Evolutionary conservation across 2,329 filamentous ascomycete genomes (phyloP).

Genomic region (Fusarium beomiforme): DNA sequence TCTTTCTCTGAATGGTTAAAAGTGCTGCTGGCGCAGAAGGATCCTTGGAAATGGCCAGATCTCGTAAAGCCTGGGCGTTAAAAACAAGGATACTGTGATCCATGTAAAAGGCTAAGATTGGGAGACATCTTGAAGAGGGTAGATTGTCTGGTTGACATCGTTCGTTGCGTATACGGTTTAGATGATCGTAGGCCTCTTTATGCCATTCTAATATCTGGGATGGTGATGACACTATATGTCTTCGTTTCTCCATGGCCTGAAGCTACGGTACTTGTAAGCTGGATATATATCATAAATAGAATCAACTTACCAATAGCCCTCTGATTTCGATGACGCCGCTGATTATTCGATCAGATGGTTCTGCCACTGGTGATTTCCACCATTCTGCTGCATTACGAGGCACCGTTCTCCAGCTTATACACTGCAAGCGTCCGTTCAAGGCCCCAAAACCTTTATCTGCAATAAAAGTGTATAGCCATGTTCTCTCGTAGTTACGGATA

Average conservation of each 20-base stretch:
- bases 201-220: conserved; percentile 12
- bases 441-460: conserved; percentile 15
- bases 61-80: conserved; percentile 1
- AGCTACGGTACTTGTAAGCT: not conserved
- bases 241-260: conserved; percentile 2
- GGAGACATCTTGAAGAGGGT: not conserved
- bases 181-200: not conserved
- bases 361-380: conserved; percentile 6
- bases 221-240: not conserved
- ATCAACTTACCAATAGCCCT: not conserved
- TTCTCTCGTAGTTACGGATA: conserved; percentile 9
- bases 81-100: conserved; percentile 3
- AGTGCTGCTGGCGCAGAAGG: not conserved
- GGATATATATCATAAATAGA: accelerated
- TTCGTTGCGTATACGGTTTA: not conserved
- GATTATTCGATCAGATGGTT: conserved; percentile 7
- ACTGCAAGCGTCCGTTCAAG: conserved; percentile 1
- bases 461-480: conserved; percentile 3
- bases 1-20: not conserved
- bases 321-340: conserved; percentile 8
- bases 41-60: not conserved
- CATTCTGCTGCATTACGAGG: conserved; percentile 1
- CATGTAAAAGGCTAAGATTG: conserved; percentile 2
- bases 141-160: not conserved
- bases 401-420: conserved; percentile 7